Evolutionary conservation across 345 rosid genomes (phyloP).

Genomic region (Trapa bicornis): DNA sequence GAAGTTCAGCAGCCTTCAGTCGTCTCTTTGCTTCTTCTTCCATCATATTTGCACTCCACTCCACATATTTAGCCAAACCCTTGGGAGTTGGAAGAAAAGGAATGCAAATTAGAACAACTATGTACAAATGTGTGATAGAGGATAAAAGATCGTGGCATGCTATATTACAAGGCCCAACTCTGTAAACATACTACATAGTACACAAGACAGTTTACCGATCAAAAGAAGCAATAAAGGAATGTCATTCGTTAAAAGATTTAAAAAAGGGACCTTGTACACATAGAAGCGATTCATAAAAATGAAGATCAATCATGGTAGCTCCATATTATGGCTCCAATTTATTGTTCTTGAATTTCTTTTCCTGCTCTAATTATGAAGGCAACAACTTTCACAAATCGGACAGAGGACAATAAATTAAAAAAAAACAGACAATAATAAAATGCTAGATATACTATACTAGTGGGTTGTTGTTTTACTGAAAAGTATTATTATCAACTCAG

Average conservation of each 20-base stretch:
- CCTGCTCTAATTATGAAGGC: neutral
- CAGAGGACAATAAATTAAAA: neutral
- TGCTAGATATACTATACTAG: neutral
- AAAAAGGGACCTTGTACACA: too few species aligned
- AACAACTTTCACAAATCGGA: neutral
- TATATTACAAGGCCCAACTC: neutral
- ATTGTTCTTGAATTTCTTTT: neutral
- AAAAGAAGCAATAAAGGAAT: neutral
- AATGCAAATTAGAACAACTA: neutral
- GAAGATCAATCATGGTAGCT: neutral
- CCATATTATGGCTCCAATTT: neutral
- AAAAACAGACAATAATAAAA: neutral
- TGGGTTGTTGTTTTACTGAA: neutral
- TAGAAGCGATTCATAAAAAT: too few species aligned
- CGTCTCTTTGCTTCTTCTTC: slow-evolving; percentile 77
- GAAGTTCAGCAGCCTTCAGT: slow-evolving; percentile 77
- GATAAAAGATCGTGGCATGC: neutral
- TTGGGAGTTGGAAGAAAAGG: slow-evolving; percentile 12
- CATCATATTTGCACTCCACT: slow-evolving; percentile 98
- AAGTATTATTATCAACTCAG: neutral
- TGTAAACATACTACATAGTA: neutral
- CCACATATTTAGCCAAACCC: slow-evolving; percentile 96
- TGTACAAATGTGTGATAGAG: neutral
- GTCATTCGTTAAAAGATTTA: neutral
- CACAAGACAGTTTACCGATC: neutral